Conservation (phyloP, 2,329 filamentous ascomycete genomes). For the Fusarium domesticum region DNA sequence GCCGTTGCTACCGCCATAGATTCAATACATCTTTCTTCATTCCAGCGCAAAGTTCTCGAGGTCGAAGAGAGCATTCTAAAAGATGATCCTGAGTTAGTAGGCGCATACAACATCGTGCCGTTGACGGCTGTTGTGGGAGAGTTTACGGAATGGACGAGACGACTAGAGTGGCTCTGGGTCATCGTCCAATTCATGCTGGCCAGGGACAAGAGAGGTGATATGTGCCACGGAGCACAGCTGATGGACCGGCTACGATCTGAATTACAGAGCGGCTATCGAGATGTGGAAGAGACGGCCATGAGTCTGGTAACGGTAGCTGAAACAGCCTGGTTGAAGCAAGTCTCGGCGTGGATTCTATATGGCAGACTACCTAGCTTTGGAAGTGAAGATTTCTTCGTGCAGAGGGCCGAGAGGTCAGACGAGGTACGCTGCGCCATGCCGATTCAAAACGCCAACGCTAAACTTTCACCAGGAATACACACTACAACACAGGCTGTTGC, state of each 20-base stretch:
- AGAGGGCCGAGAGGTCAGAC: conserved; percentile 43
- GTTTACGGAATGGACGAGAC: conserved; percentile 82
- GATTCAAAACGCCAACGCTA: background rate
- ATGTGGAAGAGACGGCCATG: conserved; percentile 74
- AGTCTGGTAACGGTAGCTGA: conserved; percentile 77
- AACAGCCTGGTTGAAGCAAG: conserved; percentile 85
- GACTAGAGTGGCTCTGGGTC: conserved; percentile 82
- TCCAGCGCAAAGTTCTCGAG: conserved; percentile 79
- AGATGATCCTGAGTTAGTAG: conserved; percentile 75
- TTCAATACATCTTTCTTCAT: conserved; percentile 70
- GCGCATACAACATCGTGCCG: conserved; percentile 90
- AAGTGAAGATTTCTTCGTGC: conserved; percentile 82
- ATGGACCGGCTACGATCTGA: conserved; percentile 75
- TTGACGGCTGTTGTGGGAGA: conserved; percentile 79
- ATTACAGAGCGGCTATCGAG: conserved; percentile 81
- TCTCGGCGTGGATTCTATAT: conserved; percentile 88
- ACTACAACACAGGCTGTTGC: conserved; percentile 60
- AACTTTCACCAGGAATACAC: conserved; percentile 50
- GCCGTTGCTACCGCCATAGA: conserved; percentile 78
- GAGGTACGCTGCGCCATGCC: conserved; percentile 35
- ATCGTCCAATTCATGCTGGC: conserved; percentile 65
- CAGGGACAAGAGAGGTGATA: conserved; percentile 32
- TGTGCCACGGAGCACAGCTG: conserved; percentile 66
- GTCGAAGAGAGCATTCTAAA: conserved; percentile 77
- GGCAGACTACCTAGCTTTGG: conserved; percentile 77